Base-by-base conservation (phyloP, 164 flowering plant species). In the Warburgia ugandensis region DNA sequence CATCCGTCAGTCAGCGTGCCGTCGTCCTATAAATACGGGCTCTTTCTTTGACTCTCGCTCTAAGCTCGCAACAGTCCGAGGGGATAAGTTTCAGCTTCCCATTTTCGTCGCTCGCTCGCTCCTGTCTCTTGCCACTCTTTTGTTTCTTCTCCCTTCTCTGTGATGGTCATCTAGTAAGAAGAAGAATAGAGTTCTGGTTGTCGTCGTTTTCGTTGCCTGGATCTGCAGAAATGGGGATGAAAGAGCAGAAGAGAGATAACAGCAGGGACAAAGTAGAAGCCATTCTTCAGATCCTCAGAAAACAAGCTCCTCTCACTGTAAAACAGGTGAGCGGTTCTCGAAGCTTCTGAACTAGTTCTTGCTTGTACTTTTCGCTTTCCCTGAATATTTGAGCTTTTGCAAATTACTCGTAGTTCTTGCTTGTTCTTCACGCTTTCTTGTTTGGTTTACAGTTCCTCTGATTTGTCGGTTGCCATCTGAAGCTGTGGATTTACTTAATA, bases 261-360 rank as follows among this genome's bases (percentile, higher is more conserved):
- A n/a, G n/a, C n/a, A n/a, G n/a, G 26, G 69, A 65, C 51, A 80
- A 62, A 54, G 78, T 77, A 8, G 74, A 77, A 51, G 63, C 86
- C 38, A 95, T 92, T n/a, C 83, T 87, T 41, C 49, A 80, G 16
- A 61, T 78, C 13, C 64, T 92, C 17, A 65, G 77, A 21, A 88
- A 83, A 59, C 96, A 87, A 70, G 51, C 83, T 33, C 88, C 90
- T 0, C 83, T 92, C 29, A 56, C 91, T 25, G 73, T 81, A 4
- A 84, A 86, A 61, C 99, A 88, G 81, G 97, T 84, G 17, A 9
- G 21, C 45, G 13, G 35, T 53, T 16, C 22, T 41, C 1, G 32
- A 12, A 5, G 2, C 11, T 19, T 11, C 13, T 52, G 12, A 22
- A n/a, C 14, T 3, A 23, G n/a, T 23, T 12, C 11, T 8, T 25